Percentiles rank a stretch among this genome's conserved stretches.
Conservation (phyloP, 108 stramenopile species). For the Nannochloropsis salina region DNA sequence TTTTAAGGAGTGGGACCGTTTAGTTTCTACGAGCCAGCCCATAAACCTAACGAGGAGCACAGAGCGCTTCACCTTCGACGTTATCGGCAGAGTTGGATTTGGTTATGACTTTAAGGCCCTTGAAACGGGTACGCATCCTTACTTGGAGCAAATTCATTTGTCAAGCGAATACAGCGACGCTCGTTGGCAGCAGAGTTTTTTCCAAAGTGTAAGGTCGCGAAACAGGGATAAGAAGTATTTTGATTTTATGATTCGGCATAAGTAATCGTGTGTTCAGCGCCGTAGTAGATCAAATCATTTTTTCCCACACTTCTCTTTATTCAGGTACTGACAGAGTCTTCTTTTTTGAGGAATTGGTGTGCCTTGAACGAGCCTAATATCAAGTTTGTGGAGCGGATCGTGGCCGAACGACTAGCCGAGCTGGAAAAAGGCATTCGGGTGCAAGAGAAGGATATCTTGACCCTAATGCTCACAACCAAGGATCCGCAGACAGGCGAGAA, state of each 20-base stretch:
- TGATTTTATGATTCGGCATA: too few species aligned
- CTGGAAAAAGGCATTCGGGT: not conserved
- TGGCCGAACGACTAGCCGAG: slow-evolving; percentile 12
- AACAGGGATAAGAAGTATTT: too few species aligned
- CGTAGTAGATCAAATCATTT: too few species aligned
- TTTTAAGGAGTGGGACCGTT: not conserved
- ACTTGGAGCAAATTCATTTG: not conserved
- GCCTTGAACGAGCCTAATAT: not conserved
- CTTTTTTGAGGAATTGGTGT: not conserved
- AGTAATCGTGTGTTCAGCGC: too few species aligned
- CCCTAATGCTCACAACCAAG: not conserved
- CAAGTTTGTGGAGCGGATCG: not conserved
- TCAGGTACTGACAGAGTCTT: not conserved
- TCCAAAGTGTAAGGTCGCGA: not conserved
- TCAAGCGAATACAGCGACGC: not conserved
- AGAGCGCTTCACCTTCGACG: not conserved
- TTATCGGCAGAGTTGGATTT: not conserved
- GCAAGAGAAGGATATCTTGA: not conserved
- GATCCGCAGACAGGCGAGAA: slow-evolving; percentile 8
- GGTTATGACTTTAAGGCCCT: not conserved
- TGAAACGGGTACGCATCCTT: not conserved
- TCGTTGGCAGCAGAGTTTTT: not conserved
- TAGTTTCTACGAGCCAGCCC: not conserved
- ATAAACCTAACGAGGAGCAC: slow-evolving; percentile 3
- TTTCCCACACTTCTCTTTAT: not conserved